phyloP scores from a whole-genome alignment of 2,329 filamentous ascomycete genomes.

The Colletotrichum lupini region DNA sequence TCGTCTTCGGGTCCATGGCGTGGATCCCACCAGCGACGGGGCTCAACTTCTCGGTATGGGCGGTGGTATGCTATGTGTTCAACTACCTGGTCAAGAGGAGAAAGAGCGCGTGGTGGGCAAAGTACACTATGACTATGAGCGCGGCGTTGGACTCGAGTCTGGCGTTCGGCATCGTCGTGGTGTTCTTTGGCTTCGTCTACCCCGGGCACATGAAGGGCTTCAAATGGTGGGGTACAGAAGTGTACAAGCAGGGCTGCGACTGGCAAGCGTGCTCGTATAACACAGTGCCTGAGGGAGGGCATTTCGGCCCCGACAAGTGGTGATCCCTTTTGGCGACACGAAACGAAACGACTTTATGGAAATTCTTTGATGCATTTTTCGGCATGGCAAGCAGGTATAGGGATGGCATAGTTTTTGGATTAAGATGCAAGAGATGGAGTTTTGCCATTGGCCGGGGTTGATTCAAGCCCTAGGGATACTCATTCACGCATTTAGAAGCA shows the following conservation, averaged over 20 bases:
- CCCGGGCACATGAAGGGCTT: slow-evolving; percentile 79
- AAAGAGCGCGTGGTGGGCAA: slow-evolving; percentile 84
- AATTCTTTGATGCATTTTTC: neutral
- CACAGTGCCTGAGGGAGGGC: slow-evolving; percentile 69
- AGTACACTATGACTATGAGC: slow-evolving; percentile 90
- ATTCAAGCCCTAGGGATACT: neutral
- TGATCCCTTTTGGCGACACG: slow-evolving; percentile 42
- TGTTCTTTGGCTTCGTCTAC: slow-evolving; percentile 90
- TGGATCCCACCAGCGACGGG: slow-evolving; percentile 91
- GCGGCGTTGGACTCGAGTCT: slow-evolving; percentile 86
- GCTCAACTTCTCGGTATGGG: slow-evolving; percentile 90
- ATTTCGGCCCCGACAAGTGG: slow-evolving; percentile 75
- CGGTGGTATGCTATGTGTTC: slow-evolving; percentile 85
- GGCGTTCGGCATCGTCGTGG: slow-evolving; percentile 83
- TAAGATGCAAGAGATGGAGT: slow-evolving; percentile 1
- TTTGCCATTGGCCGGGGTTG: neutral
- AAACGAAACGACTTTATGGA: slow-evolving; percentile 19
- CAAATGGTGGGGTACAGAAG: slow-evolving; percentile 89
- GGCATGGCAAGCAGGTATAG: slow-evolving; percentile 22
- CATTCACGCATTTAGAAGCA: slow-evolving; percentile 13
- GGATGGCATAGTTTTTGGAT: slow-evolving; percentile 5
- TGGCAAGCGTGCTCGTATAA: slow-evolving; percentile 84
- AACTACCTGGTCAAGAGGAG: slow-evolving; percentile 79
- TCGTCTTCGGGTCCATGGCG: slow-evolving; percentile 83
- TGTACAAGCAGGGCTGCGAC: slow-evolving; percentile 86